phyloP scores from a whole-genome alignment of 306 rosid species.

The Gastrolobium villosum region DNA sequence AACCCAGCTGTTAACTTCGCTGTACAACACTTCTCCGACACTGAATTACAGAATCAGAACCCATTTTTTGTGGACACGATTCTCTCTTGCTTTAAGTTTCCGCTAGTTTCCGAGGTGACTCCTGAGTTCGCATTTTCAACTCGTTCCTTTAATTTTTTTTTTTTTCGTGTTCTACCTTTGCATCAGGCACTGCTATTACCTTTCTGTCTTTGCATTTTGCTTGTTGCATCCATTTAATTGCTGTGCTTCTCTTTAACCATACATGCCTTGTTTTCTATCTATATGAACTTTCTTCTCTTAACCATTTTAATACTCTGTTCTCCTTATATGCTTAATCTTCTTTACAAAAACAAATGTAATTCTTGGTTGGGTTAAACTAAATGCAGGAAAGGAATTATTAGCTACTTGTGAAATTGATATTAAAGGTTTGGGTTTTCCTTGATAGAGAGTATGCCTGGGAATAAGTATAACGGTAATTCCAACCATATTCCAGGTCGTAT shows the following conservation, averaged over 20 bases:
- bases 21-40: conserved; percentile 3
- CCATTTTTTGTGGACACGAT: background rate
- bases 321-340: too few species aligned
- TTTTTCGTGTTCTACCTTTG: background rate
- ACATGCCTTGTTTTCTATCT: too few species aligned
- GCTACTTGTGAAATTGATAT: conserved; percentile 47
- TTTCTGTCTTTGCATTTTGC: too few species aligned
- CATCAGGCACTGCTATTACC: too few species aligned
- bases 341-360: too few species aligned
- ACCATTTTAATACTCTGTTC: background rate
- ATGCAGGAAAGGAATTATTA: conserved; percentile 54
- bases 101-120: background rate
- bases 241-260: too few species aligned
- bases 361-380: background rate
- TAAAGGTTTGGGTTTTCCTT: conserved; percentile 32
- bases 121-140: conserved; percentile 10
- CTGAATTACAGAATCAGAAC: conserved; percentile 24
- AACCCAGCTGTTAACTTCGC: conserved; percentile 35
- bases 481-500: conserved; percentile 60
- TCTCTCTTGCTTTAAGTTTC: conserved; percentile 33
- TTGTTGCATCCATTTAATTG: background rate
- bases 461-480: conserved; percentile 63
- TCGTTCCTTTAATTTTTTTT: background rate
- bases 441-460: conserved; percentile 77
- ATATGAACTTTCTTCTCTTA: too few species aligned